Percentiles rank a stretch among this genome's conserved stretches.
phyloP scores from a whole-genome alignment of 2,329 filamentous ascomycete genomes.

The Pseudogymnoascus sp. region DNA sequence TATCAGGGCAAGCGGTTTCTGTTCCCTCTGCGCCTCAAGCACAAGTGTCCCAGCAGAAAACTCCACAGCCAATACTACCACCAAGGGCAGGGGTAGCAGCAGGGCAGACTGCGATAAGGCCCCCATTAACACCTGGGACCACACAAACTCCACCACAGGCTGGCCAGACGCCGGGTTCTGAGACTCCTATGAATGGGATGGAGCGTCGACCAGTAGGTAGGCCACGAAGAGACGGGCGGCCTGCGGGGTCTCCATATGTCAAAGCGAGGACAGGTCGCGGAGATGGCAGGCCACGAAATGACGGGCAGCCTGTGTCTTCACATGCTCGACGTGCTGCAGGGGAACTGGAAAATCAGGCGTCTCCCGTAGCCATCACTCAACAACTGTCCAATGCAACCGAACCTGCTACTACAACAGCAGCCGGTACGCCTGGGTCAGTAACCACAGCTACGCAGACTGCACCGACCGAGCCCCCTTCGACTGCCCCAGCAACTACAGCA shows the following conservation, averaged over 20 bases:
- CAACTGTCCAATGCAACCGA: neutral
- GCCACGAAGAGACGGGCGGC: neutral
- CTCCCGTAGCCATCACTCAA: neutral
- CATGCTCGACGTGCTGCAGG: neutral
- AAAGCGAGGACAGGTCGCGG: neutral
- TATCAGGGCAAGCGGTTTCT: neutral
- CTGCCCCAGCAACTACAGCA: neutral
- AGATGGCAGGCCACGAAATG: neutral
- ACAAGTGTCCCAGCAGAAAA: neutral
- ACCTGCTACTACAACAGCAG: neutral
- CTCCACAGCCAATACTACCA: neutral
- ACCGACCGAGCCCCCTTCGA: neutral
- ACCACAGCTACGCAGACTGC: neutral
- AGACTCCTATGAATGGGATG: neutral
- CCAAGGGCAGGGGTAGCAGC: neutral
- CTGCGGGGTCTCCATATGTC: neutral
- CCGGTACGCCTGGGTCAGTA: neutral
- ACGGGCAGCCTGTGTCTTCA: neutral
- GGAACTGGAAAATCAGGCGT: neutral
- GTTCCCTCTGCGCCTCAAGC: neutral
- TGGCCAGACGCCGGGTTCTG: neutral
- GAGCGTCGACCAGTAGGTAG: neutral
- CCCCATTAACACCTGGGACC: neutral
- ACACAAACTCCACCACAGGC: neutral
- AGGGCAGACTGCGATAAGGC: neutral